Percentiles rank a stretch among this genome's conserved stretches.
Evolutionary conservation across 768 basidiomycete species (phyloP).

Genomic region (Boletus vermiculosoides): DNA sequence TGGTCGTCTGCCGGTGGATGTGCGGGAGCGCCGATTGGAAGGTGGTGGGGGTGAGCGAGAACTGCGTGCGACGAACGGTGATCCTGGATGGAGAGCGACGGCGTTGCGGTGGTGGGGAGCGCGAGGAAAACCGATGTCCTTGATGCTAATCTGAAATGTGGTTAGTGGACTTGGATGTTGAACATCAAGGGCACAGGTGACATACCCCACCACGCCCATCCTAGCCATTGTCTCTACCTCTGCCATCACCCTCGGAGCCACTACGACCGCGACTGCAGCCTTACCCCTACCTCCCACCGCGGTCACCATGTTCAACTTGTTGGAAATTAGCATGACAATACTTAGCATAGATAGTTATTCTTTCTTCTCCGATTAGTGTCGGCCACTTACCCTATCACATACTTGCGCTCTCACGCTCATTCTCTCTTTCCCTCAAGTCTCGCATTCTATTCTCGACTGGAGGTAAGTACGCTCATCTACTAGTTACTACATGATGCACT

Average conservation of each 20-base stretch:
- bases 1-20: constrained; percentile 32
- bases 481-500: too few relatives aligned
- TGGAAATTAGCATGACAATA: too few relatives aligned
- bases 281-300: constrained; percentile 53
- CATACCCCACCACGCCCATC: constrained; percentile 40
- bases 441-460: too few relatives aligned
- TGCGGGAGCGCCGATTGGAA: constrained; percentile 37
- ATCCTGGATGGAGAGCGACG: too few relatives aligned
- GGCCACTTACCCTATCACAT: too few relatives aligned
- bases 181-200: constrained; percentile 6
- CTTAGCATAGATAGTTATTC: too few relatives aligned
- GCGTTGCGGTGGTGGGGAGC: too few relatives aligned
- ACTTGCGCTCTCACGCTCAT: too few relatives aligned
- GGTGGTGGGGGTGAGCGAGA: constrained; percentile 39
- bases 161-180: constrained; percentile 4
- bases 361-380: too few relatives aligned
- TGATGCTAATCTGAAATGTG: constrained; percentile 32
- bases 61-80: constrained; percentile 34
- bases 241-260: constrained; percentile 45
- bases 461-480: too few relatives aligned
- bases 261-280: constrained; percentile 43
- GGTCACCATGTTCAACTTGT: constrained; percentile 23
- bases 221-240: constrained; percentile 62
- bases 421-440: too few relatives aligned
- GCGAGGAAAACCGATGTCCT: constrained; percentile 46